Evolutionary conservation across 495 filamentous ascomycete genomes (phyloP), one percentile per base, ranked within the genome.

Genomic region (Melanomma pulvis-pyrius): DNA sequence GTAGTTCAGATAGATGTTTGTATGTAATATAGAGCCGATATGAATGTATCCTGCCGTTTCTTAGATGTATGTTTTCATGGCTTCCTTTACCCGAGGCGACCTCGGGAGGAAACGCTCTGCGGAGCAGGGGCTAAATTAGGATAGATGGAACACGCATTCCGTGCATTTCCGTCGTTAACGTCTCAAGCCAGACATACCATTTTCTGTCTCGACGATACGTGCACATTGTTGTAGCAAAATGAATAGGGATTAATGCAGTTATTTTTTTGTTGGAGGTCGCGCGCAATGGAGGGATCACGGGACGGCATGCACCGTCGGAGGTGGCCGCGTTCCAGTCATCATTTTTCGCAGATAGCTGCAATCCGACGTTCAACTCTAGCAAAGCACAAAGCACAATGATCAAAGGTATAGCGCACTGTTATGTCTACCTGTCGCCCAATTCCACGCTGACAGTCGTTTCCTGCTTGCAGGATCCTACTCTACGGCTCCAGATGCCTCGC

Each of bases 401-500:
- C 32, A 61, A 67, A 61, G 63, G 63, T 67, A 61, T 2, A 1
- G 24, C 6, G n/a, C 30, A 32, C 4, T 3, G 7, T 41, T 26
- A 24, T 22, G 46, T 11, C 17, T 32, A 21, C 22, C 25, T 13
- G 12, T 39, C 51, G 47, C 25, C 51, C 48, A 51, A 51, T 54
- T 9, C 28, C 9, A 32, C 28, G 4, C 29, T 32, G 25, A 32
- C 28, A 44, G 17, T 17, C n/a, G 4, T 30, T 34, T 55, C 1
- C 28, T 47, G 4, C 28, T 11, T 28, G 12, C 21, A 67, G 63
- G 55, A 21, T 30, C 55, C 21, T 51, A 60, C 36, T 67, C 63
- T 8, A 69, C 44, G 4, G 66, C 66, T 1, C 60, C 66, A 47
- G 66, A 69, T 26, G 66, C 66, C 32, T 63, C 66, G 7, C 66